Evolutionary conservation across 805 yeast species (phyloP).

Genomic region (Candida taoyuanica): DNA sequence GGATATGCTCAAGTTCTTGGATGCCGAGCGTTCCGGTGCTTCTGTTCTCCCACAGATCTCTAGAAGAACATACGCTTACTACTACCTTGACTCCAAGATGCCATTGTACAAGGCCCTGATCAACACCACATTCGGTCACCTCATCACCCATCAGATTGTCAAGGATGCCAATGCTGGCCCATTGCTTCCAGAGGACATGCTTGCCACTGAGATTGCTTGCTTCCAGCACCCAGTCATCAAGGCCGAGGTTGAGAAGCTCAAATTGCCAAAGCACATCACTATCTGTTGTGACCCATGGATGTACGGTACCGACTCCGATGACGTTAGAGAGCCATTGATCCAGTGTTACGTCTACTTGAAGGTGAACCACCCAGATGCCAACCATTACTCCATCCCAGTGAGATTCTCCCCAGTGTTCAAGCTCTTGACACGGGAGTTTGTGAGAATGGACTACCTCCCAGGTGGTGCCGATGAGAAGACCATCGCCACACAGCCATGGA

Average conservation of each 20-base stretch:
- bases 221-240: conserved; percentile 50
- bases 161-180: conserved; percentile 71
- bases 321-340: conserved; percentile 47
- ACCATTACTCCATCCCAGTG: conserved; percentile 71
- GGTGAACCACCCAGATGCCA: conserved; percentile 63
- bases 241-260: conserved; percentile 64
- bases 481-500: conserved; percentile 53
- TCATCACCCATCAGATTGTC: conserved; percentile 50
- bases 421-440: conserved; percentile 51
- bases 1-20: conserved; percentile 61
- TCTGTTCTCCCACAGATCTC: conserved; percentile 52
- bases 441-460: conserved; percentile 71
- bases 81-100: conserved; percentile 47
- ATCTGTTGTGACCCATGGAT: conserved; percentile 80
- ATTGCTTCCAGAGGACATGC: conserved; percentile 59
- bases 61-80: conserved; percentile 64
- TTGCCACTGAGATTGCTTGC: conserved; percentile 47
- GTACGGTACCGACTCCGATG: conserved; percentile 70
- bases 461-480: conserved; percentile 62
- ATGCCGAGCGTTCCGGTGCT: conserved; percentile 57
- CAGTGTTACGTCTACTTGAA: conserved; percentile 75
- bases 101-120: conserved; percentile 68
- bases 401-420: conserved; percentile 73
- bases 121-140: conserved; percentile 57
- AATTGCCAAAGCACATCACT: conserved; percentile 47